Evolutionary conservation across 2,329 filamentous ascomycete genomes (phyloP).

Genomic region (Karstenula rhodostoma): DNA sequence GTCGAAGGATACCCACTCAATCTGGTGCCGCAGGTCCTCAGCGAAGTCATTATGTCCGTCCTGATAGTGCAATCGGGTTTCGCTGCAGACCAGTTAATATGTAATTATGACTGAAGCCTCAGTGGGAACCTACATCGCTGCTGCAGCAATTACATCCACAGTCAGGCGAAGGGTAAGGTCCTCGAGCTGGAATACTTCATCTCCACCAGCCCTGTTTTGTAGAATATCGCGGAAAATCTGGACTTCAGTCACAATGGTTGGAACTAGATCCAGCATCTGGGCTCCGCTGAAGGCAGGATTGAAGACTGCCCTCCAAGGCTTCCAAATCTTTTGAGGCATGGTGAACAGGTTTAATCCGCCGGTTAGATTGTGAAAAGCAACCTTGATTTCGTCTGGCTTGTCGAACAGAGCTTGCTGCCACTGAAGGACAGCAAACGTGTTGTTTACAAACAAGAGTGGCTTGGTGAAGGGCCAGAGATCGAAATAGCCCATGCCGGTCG

Average conservation of each 20-base stretch:
- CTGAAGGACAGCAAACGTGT: neutral
- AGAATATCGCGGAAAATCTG: conserved; percentile 22
- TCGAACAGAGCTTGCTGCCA: conserved; percentile 15
- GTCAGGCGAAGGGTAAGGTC: conserved; percentile 18
- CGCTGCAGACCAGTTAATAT: conserved; percentile 3
- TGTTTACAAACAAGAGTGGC: conserved; percentile 23
- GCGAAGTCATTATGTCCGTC: conserved; percentile 17
- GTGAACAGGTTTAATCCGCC: conserved; percentile 24
- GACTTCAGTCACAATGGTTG: conserved; percentile 18
- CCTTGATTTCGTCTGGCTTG: conserved; percentile 16
- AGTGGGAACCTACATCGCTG: conserved; percentile 12
- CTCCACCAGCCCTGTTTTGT: neutral
- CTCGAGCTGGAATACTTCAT: conserved; percentile 21
- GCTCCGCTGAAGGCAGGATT: conserved; percentile 45
- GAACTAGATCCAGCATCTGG: conserved; percentile 51
- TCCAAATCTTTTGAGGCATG: conserved; percentile 23
- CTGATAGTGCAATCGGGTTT: conserved; percentile 17
- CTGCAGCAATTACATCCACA: conserved; percentile 22
- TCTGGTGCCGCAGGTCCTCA: conserved; percentile 15
- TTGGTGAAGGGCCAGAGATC: conserved; percentile 29
- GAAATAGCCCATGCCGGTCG: conserved; percentile 14
- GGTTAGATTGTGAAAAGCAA: conserved; percentile 23
- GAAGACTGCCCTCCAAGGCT: conserved; percentile 27
- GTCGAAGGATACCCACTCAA: conserved; percentile 18
- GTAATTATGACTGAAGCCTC: conserved; percentile 1